Evolutionary conservation across 2,329 filamentous ascomycete genomes (phyloP), one percentile per base, ranked within the genome.

Genomic region (Xylaria sp.): DNA sequence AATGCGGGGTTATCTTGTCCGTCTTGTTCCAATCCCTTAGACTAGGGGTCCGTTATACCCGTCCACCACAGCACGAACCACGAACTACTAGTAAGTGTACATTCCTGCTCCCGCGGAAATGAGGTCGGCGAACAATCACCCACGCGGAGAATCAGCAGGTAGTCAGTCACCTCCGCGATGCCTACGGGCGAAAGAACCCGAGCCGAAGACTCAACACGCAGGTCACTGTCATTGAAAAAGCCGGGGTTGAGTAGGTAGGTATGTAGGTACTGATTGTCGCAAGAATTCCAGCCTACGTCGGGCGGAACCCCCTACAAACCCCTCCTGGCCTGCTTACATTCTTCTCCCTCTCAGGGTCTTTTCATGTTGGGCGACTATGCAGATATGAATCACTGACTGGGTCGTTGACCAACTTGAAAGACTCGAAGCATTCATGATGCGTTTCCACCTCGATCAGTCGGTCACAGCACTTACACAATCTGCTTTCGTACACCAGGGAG

Each of bases 1-100:
- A 37, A 57, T 69, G 69, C 67, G 69, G 67, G 67, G 67, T 69
- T 69, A 72, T 66, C 39, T 52, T 23, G 31, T 58, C 39, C 34
- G 57, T 55, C 20, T 37, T 63, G 31, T 61, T 44, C 51, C 44
- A 37, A 23, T 25, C 2, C 51, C 51, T 18, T 1, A 6, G n/a
- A n/a, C n/a, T n/a, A n/a, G n/a, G n/a, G n/a, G 13, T 44, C 8
- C 7, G 15, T 46, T 46, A 44, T 52, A 54, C 28, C 51, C 13
- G 13, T n/a, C 10, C 7, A 8, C 44, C 44, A 48, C 23, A 10
- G 20, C n/a, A 48, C 2, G 18, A 20, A 20, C 28, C n/a, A n/a
- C n/a, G n/a, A n/a, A n/a, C n/a, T n/a, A n/a, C n/a, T n/a, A n/a
- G n/a, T n/a, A n/a, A n/a, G n/a, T n/a, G n/a, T 50, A 5, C 23